phyloP scores from a whole-genome alignment of 2,329 filamentous ascomycete species.

The Rhinocladiella similis region DNA sequence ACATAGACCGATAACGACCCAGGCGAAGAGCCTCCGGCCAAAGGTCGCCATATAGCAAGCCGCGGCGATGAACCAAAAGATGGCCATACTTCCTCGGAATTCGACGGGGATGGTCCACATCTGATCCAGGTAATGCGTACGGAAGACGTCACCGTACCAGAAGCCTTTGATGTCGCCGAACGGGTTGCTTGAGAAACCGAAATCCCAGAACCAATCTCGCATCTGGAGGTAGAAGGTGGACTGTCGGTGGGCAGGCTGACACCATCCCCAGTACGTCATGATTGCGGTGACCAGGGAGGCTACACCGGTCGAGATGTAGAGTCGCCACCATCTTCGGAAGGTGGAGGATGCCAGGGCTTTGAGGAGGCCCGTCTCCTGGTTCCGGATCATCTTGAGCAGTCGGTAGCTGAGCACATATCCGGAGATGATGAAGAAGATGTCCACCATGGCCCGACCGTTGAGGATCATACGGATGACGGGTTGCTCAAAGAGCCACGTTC shows the following conservation, averaged over 20 bases:
- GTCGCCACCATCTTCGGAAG: conserved; percentile 43
- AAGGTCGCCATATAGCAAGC: conserved; percentile 8
- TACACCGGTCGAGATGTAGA: conserved; percentile 26
- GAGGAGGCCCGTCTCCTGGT: conserved; percentile 11
- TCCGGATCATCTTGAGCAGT: conserved; percentile 32
- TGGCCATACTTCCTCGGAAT: conserved; percentile 42
- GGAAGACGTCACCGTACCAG: conserved; percentile 15
- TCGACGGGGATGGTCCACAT: conserved; percentile 50
- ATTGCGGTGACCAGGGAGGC: conserved; percentile 11
- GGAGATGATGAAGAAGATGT: conserved; percentile 51
- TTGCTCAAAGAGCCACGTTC: conserved; percentile 16
- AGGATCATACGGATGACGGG: conserved; percentile 16
- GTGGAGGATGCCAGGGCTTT: conserved; percentile 35
- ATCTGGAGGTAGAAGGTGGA: conserved; percentile 20
- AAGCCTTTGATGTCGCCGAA: conserved; percentile 19
- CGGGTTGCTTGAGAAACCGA: conserved; percentile 15
- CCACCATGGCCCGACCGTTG: conserved; percentile 35
- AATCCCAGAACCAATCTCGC: conserved; percentile 18
- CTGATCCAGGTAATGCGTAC: conserved; percentile 17
- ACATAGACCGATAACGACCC: conserved; percentile 9
- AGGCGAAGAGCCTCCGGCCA: conserved; percentile 6
- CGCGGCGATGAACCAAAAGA: conserved; percentile 20
- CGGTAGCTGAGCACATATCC: conserved; percentile 49
- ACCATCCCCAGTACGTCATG: conserved; percentile 13
- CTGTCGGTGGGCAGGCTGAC: conserved; percentile 3